A percentile compares a stretch with the other conserved stretches of the same genome.
phyloP scores from a whole-genome alignment of 2,329 filamentous ascomycete species.

The Alternaria brassicae region DNA sequence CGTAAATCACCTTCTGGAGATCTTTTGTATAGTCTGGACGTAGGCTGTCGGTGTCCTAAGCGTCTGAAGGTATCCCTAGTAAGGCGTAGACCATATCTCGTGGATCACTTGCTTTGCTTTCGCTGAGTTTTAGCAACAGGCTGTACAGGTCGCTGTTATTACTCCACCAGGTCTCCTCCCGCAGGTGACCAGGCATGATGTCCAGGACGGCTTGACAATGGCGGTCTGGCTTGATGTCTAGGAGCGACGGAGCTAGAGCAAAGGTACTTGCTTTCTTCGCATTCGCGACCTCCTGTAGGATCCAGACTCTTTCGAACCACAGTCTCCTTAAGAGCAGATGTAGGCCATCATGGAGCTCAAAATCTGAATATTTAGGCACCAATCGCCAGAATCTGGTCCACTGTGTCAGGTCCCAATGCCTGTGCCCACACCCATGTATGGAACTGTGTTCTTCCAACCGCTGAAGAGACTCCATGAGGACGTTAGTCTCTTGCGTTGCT shows the following conservation, averaged over 20 bases:
- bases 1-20: not conserved
- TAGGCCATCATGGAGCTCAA: rapidly evolving
- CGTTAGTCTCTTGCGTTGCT: slow-evolving; percentile 1
- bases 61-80: slow-evolving; percentile 28
- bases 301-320: slow-evolving; percentile 34
- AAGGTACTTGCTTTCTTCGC: slow-evolving; percentile 22
- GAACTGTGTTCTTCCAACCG: not conserved
- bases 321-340: not conserved
- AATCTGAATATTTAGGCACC: not conserved
- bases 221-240: not conserved
- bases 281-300: slow-evolving; percentile 33
- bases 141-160: slow-evolving; percentile 21
- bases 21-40: not conserved
- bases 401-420: not conserved
- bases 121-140: slow-evolving; percentile 23
- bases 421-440: not conserved
- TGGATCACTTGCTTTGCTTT: slow-evolving; percentile 24
- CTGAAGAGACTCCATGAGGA: not conserved
- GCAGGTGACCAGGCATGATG: slow-evolving; percentile 26
- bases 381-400: not conserved
- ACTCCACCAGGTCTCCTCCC: slow-evolving; percentile 29
- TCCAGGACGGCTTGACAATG: slow-evolving; percentile 29
- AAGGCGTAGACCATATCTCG: slow-evolving; percentile 33
- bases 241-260: slow-evolving; percentile 10
- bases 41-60: not conserved